These are phyloP conservation scores for Rhodosporidiobolus odoratus DNA, from an alignment of 768 basidiomycete genomes.

Conservation along the genomic window DNA sequence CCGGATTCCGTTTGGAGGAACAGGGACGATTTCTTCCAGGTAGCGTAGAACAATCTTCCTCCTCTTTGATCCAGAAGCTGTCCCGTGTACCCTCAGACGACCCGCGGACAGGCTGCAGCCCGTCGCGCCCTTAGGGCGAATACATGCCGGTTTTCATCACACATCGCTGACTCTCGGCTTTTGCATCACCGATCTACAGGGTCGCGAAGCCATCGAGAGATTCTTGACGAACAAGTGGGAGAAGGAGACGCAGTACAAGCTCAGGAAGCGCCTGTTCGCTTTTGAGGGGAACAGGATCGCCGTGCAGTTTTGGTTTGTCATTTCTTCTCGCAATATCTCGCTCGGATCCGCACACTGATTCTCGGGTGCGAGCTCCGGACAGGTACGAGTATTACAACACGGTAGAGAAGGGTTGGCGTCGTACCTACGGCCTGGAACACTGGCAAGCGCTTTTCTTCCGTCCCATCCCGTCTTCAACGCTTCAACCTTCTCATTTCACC, in stretches of 20 bases:
- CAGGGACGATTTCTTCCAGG: conserved; percentile 52
- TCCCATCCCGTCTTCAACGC: no score
- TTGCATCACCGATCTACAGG: background rate
- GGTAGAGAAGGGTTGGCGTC: conserved; percentile 49
- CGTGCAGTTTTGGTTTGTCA: conserved; percentile 49
- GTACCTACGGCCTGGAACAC: conserved; percentile 53
- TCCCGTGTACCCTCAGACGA: no score
- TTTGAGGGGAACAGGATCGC: conserved; percentile 57
- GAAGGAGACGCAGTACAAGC: conserved; percentile 53
- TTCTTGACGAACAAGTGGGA: conserved; percentile 57
- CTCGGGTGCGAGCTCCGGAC: background rate
- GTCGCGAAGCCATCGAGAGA: conserved; percentile 40
- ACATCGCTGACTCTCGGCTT: background rate
- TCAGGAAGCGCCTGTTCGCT: conserved; percentile 57
- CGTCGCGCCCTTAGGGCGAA: no score
- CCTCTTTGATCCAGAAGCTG: no score
- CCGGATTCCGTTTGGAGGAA: conserved; percentile 50
- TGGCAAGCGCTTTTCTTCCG: conserved; percentile 7
- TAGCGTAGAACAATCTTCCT: no score
- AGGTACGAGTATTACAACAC: conserved; percentile 54
- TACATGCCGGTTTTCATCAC: background rate
- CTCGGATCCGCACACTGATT: background rate
- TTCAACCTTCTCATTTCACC: background rate
- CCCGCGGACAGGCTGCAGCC: no score
- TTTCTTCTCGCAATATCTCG: background rate